Conservation (phyloP, 371 early-diverging fungal genomes). For the Entomophthora muscae region DNA sequence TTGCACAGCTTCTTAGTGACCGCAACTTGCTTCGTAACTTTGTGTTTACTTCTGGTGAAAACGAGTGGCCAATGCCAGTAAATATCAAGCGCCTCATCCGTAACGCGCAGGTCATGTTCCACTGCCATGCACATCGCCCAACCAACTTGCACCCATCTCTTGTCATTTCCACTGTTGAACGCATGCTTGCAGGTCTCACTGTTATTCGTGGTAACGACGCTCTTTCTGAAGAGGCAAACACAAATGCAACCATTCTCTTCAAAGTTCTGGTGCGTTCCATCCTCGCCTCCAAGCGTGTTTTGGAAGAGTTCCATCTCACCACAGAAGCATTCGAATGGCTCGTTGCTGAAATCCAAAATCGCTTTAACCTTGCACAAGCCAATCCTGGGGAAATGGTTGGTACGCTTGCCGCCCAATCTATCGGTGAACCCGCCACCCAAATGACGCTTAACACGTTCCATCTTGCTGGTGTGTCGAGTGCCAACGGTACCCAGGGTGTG, state of each 20-base stretch:
- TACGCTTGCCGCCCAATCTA: slow-evolving; percentile 97
- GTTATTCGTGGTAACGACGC: slow-evolving; percentile 80
- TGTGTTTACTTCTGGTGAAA: slow-evolving; percentile 61
- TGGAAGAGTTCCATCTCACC: slow-evolving; percentile 78
- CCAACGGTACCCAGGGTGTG: slow-evolving; percentile 97
- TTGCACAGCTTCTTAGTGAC: slow-evolving; percentile 49
- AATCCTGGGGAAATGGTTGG: slow-evolving; percentile 99
- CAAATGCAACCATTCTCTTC: slow-evolving; percentile 82
- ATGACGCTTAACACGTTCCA: slow-evolving; percentile 99
- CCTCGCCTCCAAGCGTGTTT: slow-evolving; percentile 63
- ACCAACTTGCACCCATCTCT: slow-evolving; percentile 76
- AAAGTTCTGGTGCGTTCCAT: slow-evolving; percentile 69
- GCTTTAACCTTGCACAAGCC: slow-evolving; percentile 80
- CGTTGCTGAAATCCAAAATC: slow-evolving; percentile 77
- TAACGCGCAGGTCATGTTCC: slow-evolving; percentile 82
- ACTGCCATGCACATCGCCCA: slow-evolving; percentile 55
- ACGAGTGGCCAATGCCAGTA: slow-evolving; percentile 76
- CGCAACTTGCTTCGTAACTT: slow-evolving; percentile 47
- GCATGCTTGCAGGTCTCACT: slow-evolving; percentile 49
- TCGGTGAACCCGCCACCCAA: slow-evolving; percentile 99
- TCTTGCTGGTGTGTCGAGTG: slow-evolving; percentile 95
- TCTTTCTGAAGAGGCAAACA: slow-evolving; percentile 70
- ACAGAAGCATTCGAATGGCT: slow-evolving; percentile 88
- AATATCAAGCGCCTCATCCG: slow-evolving; percentile 78
- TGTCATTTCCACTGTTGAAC: slow-evolving; percentile 49